Conservation (phyloP, 495 filamentous ascomycete genomes). For the Podospora conica region DNA sequence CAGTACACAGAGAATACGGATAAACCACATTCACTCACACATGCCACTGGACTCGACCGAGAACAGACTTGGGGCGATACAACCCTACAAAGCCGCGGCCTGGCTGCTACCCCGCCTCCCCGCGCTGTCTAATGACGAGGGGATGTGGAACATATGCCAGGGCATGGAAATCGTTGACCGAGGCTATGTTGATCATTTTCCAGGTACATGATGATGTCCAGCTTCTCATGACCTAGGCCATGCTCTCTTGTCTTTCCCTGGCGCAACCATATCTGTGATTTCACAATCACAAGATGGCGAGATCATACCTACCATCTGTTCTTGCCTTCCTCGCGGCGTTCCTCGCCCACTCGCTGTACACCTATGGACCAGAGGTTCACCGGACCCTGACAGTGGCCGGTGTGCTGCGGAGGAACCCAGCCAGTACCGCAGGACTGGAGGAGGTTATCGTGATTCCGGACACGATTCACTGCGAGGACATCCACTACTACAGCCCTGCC, state of each 20-base stretch:
- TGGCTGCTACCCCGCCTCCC: not conserved
- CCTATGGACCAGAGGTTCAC: slow-evolving; percentile 3
- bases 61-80: too few relatives aligned
- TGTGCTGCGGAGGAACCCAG: slow-evolving; percentile 19
- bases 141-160: not conserved
- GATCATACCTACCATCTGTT: slow-evolving; percentile 2
- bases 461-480: slow-evolving; percentile 53
- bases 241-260: not conserved
- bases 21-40: too few relatives aligned
- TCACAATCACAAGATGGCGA: not conserved
- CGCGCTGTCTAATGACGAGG: not conserved
- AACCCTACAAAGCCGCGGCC: not conserved
- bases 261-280: not conserved
- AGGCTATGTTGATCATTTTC: not conserved
- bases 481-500: slow-evolving; percentile 49
- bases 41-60: not conserved
- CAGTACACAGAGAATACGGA: too few relatives aligned
- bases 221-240: not conserved
- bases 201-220: not conserved
- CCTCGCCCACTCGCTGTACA: slow-evolving; percentile 18
- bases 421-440: slow-evolving; percentile 7
- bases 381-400: slow-evolving; percentile 19
- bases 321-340: slow-evolving; percentile 14
- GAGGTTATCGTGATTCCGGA: slow-evolving; percentile 39
- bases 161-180: not conserved